A percentile compares a stretch with the other conserved stretches of the same genome.
These are phyloP conservation scores for Leccinum boreale DNA, from an alignment of 768 basidiomycete genomes.

Conservation along the genomic window DNA sequence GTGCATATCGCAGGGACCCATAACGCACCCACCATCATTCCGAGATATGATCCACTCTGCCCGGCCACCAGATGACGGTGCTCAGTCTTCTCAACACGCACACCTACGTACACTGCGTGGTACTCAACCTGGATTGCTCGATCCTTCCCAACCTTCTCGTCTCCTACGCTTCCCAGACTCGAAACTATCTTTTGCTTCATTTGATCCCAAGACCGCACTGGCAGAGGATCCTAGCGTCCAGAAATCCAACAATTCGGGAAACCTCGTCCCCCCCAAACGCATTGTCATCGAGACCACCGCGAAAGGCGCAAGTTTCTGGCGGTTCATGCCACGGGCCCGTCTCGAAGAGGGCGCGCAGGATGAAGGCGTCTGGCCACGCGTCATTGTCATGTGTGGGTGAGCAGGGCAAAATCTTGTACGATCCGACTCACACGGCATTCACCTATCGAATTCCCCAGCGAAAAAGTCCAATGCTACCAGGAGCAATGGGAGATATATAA, in stretches of 20 bases:
- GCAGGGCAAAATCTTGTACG: constrained; percentile 20
- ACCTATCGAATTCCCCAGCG: constrained; percentile 33
- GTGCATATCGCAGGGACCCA: not conserved
- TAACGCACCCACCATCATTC: not conserved
- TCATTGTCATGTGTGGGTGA: constrained; percentile 69
- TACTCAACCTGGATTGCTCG: constrained; percentile 59
- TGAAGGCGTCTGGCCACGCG: constrained; percentile 71
- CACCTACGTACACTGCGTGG: constrained; percentile 34
- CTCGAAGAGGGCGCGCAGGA: constrained; percentile 53
- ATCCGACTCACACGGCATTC: constrained; percentile 4
- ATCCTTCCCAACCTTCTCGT: constrained; percentile 57
- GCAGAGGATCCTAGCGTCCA: constrained; percentile 36
- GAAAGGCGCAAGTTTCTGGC: constrained; percentile 59
- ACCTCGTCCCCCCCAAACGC: constrained; percentile 58
- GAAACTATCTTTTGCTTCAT: constrained; percentile 68
- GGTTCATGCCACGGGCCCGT: constrained; percentile 73
- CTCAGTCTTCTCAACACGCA: constrained; percentile 7
- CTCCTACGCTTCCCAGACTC: constrained; percentile 59
- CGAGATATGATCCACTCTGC: constrained; percentile 11
- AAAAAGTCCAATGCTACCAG: constrained; percentile 51
- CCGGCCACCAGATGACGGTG: constrained; percentile 3
- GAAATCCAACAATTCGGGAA: constrained; percentile 44
- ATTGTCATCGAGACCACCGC: constrained; percentile 68
- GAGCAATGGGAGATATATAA: constrained; percentile 89
- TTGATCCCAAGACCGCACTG: constrained; percentile 66